Conservation (phyloP, 306 rosid genomes). For the Prunus davidiana region DNA sequence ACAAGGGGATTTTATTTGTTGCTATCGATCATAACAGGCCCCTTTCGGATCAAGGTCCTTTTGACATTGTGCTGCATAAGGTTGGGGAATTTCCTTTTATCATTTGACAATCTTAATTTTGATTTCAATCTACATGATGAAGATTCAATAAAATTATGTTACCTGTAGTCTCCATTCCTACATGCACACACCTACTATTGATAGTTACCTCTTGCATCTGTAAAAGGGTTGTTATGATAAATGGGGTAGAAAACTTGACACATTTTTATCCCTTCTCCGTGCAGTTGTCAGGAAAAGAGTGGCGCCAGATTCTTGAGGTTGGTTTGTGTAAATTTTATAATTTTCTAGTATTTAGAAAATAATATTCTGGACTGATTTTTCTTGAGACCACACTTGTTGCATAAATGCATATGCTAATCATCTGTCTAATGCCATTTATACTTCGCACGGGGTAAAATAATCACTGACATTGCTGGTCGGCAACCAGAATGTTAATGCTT, state of each 20-base stretch:
- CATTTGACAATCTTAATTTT: neutral
- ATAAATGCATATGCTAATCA: neutral
- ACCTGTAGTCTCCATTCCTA: neutral
- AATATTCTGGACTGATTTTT: conserved; percentile 11
- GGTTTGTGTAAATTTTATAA: conserved; percentile 22
- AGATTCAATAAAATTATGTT: neutral
- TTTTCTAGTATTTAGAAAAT: neutral
- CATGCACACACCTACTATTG: neutral
- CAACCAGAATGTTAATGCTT: conserved; percentile 35
- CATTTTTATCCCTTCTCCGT: conserved; percentile 9
- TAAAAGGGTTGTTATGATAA: neutral
- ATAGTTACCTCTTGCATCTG: neutral
- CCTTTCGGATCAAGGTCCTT: conserved; percentile 87
- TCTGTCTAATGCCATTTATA: conserved; percentile 11
- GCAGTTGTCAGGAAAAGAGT: conserved; percentile 86
- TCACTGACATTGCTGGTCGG: conserved; percentile 35
- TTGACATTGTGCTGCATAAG: conserved; percentile 87
- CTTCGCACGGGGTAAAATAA: conserved; percentile 19
- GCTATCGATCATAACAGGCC: conserved; percentile 73
- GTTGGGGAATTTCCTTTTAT: conserved; percentile 27
- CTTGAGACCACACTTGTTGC: conserved; percentile 6
- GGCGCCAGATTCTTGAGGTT: conserved; percentile 94
- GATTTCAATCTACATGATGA: neutral
- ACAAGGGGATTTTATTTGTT: conserved; percentile 75
- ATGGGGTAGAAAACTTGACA: neutral